Conservation (phyloP, 2,329 filamentous ascomycete genomes). For the Ophiognomonia clavigignenti-juglandacearum region DNA sequence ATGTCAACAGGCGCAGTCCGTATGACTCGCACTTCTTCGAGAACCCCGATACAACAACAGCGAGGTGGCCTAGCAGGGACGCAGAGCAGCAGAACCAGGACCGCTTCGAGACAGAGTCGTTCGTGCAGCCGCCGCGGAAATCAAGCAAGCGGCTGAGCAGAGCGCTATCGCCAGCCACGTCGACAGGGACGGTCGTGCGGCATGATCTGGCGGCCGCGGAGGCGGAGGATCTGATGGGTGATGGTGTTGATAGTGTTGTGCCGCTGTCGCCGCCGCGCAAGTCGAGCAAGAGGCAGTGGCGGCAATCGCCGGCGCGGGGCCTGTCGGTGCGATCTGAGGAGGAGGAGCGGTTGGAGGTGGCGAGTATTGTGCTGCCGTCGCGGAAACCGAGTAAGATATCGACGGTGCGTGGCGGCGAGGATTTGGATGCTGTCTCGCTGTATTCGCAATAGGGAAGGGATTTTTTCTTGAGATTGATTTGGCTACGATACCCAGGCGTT, state of each 20-base stretch:
- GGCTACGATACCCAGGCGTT: background rate
- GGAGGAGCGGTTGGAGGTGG: constrained; percentile 9
- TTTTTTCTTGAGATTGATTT: background rate
- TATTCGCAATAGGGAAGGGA: constrained; percentile 8
- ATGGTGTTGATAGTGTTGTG: constrained; percentile 1
- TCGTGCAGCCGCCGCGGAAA: constrained; percentile 12
- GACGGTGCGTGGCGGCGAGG: background rate
- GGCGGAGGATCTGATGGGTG: background rate
- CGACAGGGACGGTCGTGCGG: too few species aligned
- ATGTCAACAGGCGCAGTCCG: background rate
- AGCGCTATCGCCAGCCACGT: background rate
- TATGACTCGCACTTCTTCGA: background rate
- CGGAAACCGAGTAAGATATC: constrained; percentile 14
- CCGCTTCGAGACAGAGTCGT: constrained; percentile 6
- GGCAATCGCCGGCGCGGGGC: background rate
- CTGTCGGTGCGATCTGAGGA: background rate
- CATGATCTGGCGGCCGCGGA: background rate
- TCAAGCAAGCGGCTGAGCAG: constrained; percentile 11
- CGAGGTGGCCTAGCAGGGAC: constrained; percentile 8
- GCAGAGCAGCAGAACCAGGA: constrained; percentile 9
- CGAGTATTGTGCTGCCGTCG: constrained; percentile 11
- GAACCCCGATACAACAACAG: constrained; percentile 14
- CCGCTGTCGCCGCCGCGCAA: background rate
- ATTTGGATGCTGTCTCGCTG: constrained; percentile 10
- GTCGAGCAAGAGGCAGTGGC: constrained; percentile 8